Percentiles rank a stretch among this genome's conserved stretches.
Conservation (phyloP, 192 early-diverging fungal genomes). For the Coemansia sp. region DNA sequence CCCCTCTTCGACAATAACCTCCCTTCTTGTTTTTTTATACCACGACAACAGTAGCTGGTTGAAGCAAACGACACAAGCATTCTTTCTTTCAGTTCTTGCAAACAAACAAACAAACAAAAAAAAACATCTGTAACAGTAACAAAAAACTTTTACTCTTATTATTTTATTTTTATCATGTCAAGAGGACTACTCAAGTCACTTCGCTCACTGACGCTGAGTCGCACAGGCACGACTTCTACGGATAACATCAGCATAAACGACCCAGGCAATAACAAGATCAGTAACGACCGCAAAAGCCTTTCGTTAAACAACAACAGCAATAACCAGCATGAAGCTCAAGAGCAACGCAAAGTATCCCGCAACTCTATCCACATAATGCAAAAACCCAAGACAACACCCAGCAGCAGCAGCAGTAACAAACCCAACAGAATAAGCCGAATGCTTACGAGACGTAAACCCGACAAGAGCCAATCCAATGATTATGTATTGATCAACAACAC, state of each 20-base stretch:
- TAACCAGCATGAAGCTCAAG: neutral
- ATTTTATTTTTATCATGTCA: neutral
- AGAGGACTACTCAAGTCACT: neutral
- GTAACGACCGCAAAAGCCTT: neutral
- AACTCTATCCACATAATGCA: constrained; percentile 43
- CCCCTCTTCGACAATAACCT: too few species aligned
- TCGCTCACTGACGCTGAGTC: neutral
- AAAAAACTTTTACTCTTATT: too few species aligned
- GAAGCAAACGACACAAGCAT: too few species aligned
- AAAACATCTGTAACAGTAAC: too few species aligned
- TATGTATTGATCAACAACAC: neutral
- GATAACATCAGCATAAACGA: neutral
- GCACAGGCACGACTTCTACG: neutral
- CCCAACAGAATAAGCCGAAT: neutral
- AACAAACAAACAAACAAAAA: too few species aligned
- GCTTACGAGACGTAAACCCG: neutral
- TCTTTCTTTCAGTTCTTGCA: too few species aligned
- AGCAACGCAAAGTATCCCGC: constrained; percentile 7
- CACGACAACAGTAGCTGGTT: too few species aligned
- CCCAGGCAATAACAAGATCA: too few species aligned
- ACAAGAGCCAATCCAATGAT: neutral
- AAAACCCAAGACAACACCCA: neutral
- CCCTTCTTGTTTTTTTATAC: too few species aligned
- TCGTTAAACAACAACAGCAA: neutral
- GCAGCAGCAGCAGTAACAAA: neutral